phyloP scores from a whole-genome alignment of 2,329 filamentous ascomycete genomes.

The Ilyonectria sp. region DNA sequence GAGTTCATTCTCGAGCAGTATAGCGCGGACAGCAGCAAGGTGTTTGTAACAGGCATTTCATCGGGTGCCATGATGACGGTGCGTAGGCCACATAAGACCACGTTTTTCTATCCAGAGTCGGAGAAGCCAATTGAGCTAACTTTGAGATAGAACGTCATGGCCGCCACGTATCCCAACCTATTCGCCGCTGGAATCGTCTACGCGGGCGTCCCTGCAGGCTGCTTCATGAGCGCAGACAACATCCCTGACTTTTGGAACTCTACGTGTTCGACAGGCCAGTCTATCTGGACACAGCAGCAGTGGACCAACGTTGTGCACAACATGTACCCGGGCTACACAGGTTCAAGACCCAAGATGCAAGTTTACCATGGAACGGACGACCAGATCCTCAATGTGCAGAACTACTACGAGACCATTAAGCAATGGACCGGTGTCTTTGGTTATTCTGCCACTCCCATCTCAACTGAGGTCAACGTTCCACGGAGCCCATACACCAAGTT shows the following conservation, averaged over 20 bases:
- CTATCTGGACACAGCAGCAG: constrained; percentile 56
- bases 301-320: constrained; percentile 59
- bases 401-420: constrained; percentile 72
- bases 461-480: constrained; percentile 52
- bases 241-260: constrained; percentile 68
- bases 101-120: fast-evolving
- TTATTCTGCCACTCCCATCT: constrained; percentile 51
- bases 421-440: constrained; percentile 69
- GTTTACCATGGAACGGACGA: constrained; percentile 72
- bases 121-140: constrained; percentile 35
- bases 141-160: constrained; percentile 58
- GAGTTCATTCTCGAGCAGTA: constrained; percentile 64
- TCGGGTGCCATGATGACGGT: constrained; percentile 47
- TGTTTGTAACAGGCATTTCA: constrained; percentile 62
- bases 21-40: constrained; percentile 61
- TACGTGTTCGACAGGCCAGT: constrained; percentile 66
- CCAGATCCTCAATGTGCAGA: constrained; percentile 64
- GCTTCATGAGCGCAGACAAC: constrained; percentile 60
- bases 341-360: constrained; percentile 69
- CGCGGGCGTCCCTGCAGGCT: constrained; percentile 69
- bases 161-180: constrained; percentile 69
- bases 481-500: constrained; percentile 57
- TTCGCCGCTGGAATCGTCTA: constrained; percentile 67
- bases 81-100: neutral
- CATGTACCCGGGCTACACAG: constrained; percentile 67